A percentile compares a stretch with the other conserved stretches of the same genome.
Evolutionary conservation across 257 asterid genomes (phyloP).

Genomic region (Nyctanthes arbortristis): DNA sequence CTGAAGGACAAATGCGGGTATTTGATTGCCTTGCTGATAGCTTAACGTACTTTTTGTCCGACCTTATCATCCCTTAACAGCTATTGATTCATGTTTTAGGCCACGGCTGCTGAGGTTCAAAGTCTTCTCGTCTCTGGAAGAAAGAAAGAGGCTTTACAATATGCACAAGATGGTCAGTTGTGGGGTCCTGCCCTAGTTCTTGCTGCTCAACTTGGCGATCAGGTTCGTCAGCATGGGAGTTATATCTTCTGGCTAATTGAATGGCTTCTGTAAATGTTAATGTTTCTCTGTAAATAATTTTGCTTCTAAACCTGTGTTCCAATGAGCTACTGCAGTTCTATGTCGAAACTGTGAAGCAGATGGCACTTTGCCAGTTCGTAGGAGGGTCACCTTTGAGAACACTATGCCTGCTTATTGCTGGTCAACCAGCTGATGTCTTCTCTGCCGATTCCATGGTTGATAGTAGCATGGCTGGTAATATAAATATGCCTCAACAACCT

Average conservation of each 20-base stretch:
- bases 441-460: slow-evolving; percentile 47
- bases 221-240: slow-evolving; percentile 39
- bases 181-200: slow-evolving; percentile 99
- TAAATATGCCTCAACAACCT: slow-evolving; percentile 58
- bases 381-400: slow-evolving; percentile 98
- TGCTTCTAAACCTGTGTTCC: neutral
- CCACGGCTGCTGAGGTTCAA: slow-evolving; percentile 86
- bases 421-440: slow-evolving; percentile 93
- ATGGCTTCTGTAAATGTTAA: neutral
- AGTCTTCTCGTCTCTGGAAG: slow-evolving; percentile 90
- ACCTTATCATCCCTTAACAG: slow-evolving; percentile 19
- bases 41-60: neutral
- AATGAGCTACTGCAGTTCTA: slow-evolving; percentile 61
- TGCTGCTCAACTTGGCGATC: slow-evolving; percentile 96
- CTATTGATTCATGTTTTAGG: slow-evolving; percentile 43
- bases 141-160: slow-evolving; percentile 83
- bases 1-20: slow-evolving; percentile 92
- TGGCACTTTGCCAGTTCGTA: slow-evolving; percentile 85
- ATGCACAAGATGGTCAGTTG: slow-evolving; percentile 96
- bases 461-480: slow-evolving; percentile 46
- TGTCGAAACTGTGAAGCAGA: slow-evolving; percentile 87
- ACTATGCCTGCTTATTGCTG: slow-evolving; percentile 87
- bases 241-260: slow-evolving; percentile 2
- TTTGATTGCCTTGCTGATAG: slow-evolving; percentile 8
- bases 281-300: no score